phyloP scores from a whole-genome alignment of 1,139 yeast species.

The Geotrichum bryndzae region DNA sequence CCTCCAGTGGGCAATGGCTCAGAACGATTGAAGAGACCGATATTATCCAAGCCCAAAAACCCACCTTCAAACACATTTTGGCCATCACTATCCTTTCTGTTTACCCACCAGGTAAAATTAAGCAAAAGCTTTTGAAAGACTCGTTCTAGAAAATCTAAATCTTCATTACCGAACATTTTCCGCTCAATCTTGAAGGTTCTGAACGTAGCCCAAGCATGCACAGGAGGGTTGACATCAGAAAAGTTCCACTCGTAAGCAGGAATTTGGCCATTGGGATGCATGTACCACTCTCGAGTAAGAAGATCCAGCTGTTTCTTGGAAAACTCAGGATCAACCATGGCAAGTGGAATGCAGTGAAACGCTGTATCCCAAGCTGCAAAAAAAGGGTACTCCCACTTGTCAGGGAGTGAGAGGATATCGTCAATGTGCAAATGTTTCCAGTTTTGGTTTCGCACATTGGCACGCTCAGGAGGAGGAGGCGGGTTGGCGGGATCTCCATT shows the following conservation, averaged over 20 bases:
- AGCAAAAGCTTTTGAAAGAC: constrained; percentile 86
- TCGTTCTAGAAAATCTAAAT: constrained; percentile 77
- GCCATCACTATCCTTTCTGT: constrained; percentile 83
- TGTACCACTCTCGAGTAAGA: constrained; percentile 91
- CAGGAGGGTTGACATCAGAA: constrained; percentile 94
- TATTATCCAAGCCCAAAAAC: constrained; percentile 86
- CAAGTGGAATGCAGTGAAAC: constrained; percentile 89
- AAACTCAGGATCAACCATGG: constrained; percentile 92
- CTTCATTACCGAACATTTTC: constrained; percentile 77
- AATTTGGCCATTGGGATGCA: constrained; percentile 97
- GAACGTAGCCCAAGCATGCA: constrained; percentile 95
- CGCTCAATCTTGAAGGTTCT: constrained; percentile 86
- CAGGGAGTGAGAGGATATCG: constrained; percentile 86
- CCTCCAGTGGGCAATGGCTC: constrained; percentile 96
- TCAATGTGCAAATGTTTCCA: constrained; percentile 91
- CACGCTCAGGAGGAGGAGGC: constrained; percentile 74
- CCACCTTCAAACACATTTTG: constrained; percentile 94
- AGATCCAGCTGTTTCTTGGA: constrained; percentile 86
- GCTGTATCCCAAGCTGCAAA: constrained; percentile 99
- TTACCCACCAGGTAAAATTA: constrained; percentile 98
- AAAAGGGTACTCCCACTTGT: constrained; percentile 95
- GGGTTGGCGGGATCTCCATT: constrained; percentile 78
- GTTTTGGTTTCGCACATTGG: constrained; percentile 75
- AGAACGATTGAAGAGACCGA: constrained; percentile 88
- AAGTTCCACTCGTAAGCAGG: constrained; percentile 99